Percentiles rank a stretch among this genome's conserved stretches.
phyloP scores from a whole-genome alignment of 208 protist genomes.

The Trypanosoma platydactyli region DNA sequence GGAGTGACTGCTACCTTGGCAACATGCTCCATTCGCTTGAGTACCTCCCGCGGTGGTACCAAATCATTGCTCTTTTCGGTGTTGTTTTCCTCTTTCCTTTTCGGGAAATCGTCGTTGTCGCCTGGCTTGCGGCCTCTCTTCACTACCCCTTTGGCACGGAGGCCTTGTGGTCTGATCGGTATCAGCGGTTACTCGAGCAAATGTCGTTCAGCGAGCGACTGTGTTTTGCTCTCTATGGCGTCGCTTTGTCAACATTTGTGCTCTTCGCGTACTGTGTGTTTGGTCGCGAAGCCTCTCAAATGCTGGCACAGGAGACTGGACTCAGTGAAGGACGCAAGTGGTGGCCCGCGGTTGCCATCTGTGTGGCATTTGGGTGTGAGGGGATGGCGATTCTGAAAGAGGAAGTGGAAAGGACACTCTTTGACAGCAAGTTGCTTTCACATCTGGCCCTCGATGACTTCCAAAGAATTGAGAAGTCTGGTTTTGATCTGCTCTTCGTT shows the following conservation, averaged over 20 bases:
- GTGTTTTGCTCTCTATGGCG: conserved; percentile 84
- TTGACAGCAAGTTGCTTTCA: conserved; percentile 31
- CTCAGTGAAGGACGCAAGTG: conserved; percentile 29
- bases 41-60: conserved; percentile 84
- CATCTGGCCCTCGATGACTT: conserved; percentile 41
- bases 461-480: conserved; percentile 37
- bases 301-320: conserved; percentile 41
- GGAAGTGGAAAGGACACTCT: conserved; percentile 18
- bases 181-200: conserved; percentile 61
- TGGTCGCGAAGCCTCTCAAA: conserved; percentile 43
- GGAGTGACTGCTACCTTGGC: conserved; percentile 47
- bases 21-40: conserved; percentile 69
- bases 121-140: conserved; percentile 69
- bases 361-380: conserved; percentile 21
- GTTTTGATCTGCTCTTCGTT: conserved; percentile 44
- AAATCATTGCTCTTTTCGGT: conserved; percentile 56
- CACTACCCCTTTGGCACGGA: conserved; percentile 83
- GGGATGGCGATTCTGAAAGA: conserved; percentile 28
- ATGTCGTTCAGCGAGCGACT: conserved; percentile 88
- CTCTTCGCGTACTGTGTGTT: conserved; percentile 54
- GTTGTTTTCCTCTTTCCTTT: conserved; percentile 75
- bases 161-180: conserved; percentile 67
- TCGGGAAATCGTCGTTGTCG: conserved; percentile 65
- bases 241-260: conserved; percentile 46
- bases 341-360: conserved; percentile 25